These are phyloP conservation scores for Alternaria dauci DNA, from an alignment of 2,329 filamentous ascomycete species.

Conservation along the genomic window DNA sequence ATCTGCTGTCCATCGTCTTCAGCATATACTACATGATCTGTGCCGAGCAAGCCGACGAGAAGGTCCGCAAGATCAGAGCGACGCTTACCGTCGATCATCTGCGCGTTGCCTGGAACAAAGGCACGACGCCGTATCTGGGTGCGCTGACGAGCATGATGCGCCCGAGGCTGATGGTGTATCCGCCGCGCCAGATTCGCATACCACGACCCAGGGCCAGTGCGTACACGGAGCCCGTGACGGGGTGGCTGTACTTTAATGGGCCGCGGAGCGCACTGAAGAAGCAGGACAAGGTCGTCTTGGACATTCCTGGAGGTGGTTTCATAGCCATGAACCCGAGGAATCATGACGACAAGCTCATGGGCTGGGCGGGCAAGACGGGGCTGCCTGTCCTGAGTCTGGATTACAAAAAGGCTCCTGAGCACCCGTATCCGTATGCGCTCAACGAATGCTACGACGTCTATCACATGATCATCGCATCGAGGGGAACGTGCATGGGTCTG, in stretches of 20 bases:
- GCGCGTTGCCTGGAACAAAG: constrained; percentile 94
- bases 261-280: constrained; percentile 78
- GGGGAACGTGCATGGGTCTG: constrained; percentile 78
- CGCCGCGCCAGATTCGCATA: constrained; percentile 83
- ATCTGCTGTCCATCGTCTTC: constrained; percentile 84
- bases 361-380: constrained; percentile 89
- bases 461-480: constrained; percentile 73
- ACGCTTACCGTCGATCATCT: constrained; percentile 90
- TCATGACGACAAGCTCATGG: constrained; percentile 91
- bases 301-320: constrained; percentile 93
- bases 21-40: constrained; percentile 90
- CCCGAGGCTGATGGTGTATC: constrained; percentile 80
- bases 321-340: constrained; percentile 96
- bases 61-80: constrained; percentile 88
- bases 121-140: constrained; percentile 83
- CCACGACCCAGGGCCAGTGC: constrained; percentile 79
- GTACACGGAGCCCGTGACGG: constrained; percentile 82
- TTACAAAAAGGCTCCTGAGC: constrained; percentile 86
- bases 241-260: constrained; percentile 95
- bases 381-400: constrained; percentile 91
- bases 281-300: constrained; percentile 81
- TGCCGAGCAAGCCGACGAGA: constrained; percentile 94
- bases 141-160: constrained; percentile 76
- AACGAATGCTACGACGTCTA: constrained; percentile 92
- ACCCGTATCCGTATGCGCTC: constrained; percentile 83